phyloP scores from a whole-genome alignment of 352 stramenopile species.

The Globisporangium spiculum region DNA sequence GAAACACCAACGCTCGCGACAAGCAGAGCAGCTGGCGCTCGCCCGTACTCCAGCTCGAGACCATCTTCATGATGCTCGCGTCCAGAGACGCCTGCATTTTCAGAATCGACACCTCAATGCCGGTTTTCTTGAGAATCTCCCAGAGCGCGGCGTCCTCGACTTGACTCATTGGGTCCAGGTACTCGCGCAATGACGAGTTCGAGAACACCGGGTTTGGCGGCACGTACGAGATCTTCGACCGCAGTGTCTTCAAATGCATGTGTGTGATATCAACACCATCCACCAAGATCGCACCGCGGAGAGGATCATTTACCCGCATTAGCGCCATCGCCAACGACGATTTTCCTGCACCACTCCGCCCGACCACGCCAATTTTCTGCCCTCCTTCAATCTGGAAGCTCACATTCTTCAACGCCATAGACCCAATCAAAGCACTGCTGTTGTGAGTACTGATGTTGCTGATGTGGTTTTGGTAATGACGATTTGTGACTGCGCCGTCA shows the following conservation, averaged over 20 bases:
- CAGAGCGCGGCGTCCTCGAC: constrained; percentile 59
- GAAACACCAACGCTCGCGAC: constrained; percentile 85
- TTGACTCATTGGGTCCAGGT: constrained; percentile 90
- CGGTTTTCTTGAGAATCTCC: constrained; percentile 38
- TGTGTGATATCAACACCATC: constrained; percentile 82
- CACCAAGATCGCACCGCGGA: constrained; percentile 74
- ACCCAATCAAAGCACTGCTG: constrained; percentile 1
- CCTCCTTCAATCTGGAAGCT: constrained; percentile 42
- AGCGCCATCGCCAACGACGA: constrained; percentile 56
- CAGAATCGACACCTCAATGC: constrained; percentile 38
- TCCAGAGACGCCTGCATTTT: constrained; percentile 30
- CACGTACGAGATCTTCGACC: constrained; percentile 61
- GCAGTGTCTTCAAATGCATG: constrained; percentile 36
- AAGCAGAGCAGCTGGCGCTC: constrained; percentile 95
- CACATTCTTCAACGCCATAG: constrained; percentile 44
- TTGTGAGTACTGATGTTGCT: neutral
- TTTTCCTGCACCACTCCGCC: constrained; percentile 60
- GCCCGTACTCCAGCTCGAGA: constrained; percentile 90
- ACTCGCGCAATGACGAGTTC: constrained; percentile 86
- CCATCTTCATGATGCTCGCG: constrained; percentile 53
- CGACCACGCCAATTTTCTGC: constrained; percentile 60
- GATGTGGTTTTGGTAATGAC: constrained; percentile 30
- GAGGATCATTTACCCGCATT: constrained; percentile 39
- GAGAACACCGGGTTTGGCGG: constrained; percentile 93
- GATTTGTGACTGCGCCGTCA: neutral